phyloP scores from a whole-genome alignment of 2,329 filamentous ascomycete species.

The Aspergillus fijiensis region DNA sequence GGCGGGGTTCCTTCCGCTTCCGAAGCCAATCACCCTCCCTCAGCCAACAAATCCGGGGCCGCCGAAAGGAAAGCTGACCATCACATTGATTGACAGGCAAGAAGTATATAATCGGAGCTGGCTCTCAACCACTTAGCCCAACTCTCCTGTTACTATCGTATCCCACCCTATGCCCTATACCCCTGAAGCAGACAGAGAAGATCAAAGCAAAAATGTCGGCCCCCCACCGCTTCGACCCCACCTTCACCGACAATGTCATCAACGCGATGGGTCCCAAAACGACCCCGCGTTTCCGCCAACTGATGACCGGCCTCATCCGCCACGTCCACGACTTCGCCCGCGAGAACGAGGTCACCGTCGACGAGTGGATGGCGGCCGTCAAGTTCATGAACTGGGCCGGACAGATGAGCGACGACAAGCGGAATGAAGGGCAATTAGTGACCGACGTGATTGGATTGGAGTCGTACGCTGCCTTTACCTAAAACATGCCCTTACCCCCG shows the following conservation, averaged over 20 bases:
- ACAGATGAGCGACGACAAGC: constrained; percentile 60
- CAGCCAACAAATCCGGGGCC: background rate
- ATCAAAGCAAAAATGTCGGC: constrained; percentile 24
- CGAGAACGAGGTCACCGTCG: constrained; percentile 58
- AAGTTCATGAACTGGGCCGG: constrained; percentile 62
- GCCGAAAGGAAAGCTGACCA: background rate
- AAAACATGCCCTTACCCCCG: too few species aligned
- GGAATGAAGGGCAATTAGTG: constrained; percentile 63
- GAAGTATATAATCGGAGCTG: background rate
- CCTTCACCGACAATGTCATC: constrained; percentile 68
- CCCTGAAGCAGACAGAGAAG: background rate
- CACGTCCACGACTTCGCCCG: constrained; percentile 61
- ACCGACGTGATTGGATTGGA: constrained; percentile 61
- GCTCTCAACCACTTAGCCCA: background rate
- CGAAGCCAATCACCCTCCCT: background rate
- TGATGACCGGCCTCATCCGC: constrained; percentile 55
- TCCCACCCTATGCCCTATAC: background rate
- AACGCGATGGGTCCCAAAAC: constrained; percentile 72
- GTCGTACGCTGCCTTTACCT: constrained; percentile 40
- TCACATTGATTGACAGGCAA: background rate
- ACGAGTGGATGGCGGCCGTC: constrained; percentile 59
- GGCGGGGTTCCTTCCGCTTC: background rate
- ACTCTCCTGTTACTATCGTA: background rate
- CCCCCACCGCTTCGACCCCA: constrained; percentile 44
- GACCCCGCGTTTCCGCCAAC: constrained; percentile 63